Conservation (phyloP, 176 grass and related monocot species). For the Guadua angustifolia region DNA sequence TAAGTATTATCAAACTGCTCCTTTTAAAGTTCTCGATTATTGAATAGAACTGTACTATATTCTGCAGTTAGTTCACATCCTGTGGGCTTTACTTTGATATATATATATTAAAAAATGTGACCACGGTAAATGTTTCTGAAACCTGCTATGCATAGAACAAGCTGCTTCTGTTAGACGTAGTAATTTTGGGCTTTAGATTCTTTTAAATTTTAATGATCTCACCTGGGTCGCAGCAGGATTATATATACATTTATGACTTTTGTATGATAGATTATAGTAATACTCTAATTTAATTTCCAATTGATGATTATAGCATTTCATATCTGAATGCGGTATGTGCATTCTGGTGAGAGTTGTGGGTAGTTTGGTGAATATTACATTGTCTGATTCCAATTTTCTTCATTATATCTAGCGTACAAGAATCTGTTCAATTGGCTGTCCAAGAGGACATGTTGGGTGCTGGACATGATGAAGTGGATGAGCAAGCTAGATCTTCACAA, state of each 20-base stretch:
- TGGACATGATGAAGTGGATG: constrained; percentile 53
- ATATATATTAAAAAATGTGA: neutral
- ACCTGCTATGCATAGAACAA: neutral
- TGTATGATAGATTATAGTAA: neutral
- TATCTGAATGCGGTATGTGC: neutral
- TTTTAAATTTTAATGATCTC: neutral
- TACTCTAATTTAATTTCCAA: neutral
- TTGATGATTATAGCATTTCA: neutral
- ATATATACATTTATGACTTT: neutral
- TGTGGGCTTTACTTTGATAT: neutral
- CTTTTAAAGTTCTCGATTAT: neutral
- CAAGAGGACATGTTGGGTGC: constrained; percentile 40
- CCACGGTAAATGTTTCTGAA: neutral
- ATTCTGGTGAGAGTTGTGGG: neutral
- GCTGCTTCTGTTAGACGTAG: constrained; percentile 6
- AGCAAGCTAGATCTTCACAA: constrained; percentile 55
- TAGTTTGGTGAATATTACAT: neutral
- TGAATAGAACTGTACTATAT: constrained; percentile 3
- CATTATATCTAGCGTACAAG: constrained; percentile 51
- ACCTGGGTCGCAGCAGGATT: neutral
- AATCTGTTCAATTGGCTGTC: constrained; percentile 36
- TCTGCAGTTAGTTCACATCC: neutral
- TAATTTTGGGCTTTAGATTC: constrained; percentile 11
- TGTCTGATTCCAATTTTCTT: constrained; percentile 35
- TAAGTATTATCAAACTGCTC: constrained; percentile 9